Evolutionary conservation across 345 rosid species (phyloP).

Genomic region (Mercurialis annua): DNA sequence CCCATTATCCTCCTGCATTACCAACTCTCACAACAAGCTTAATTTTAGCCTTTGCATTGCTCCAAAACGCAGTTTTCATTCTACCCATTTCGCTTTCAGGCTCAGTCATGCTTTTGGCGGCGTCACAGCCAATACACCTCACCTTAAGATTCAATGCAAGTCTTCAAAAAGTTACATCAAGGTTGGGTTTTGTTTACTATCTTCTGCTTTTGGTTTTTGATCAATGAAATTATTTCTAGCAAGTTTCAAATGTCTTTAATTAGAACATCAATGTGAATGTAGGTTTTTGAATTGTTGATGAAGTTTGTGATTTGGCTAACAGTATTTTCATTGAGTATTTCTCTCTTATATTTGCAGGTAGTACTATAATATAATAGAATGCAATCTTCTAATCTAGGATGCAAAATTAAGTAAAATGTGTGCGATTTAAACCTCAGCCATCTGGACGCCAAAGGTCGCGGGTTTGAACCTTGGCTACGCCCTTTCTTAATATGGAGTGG

Average conservation of each 20-base stretch:
- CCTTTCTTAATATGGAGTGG: no score
- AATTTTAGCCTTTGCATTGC: conserved; percentile 22
- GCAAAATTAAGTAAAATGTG: background rate
- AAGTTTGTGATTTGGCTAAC: background rate
- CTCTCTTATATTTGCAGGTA: background rate
- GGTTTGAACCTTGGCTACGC: no score
- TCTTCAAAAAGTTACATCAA: conserved; percentile 21
- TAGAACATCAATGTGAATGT: background rate
- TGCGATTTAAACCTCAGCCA: background rate
- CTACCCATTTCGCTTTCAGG: conserved; percentile 34
- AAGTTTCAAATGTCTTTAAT: background rate
- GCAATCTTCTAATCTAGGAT: background rate
- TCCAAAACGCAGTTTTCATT: conserved; percentile 22
- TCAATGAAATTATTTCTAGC: background rate
- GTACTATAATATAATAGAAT: background rate
- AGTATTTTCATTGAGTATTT: background rate
- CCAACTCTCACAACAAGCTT: conserved; percentile 32
- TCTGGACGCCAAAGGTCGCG: no score
- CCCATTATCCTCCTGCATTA: conserved; percentile 43
- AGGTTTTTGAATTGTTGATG: no score
- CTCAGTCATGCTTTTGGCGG: conserved; percentile 16
- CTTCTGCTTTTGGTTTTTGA: background rate
- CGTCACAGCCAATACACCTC: conserved; percentile 22
- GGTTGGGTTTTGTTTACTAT: conserved; percentile 23
- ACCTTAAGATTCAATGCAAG: conserved; percentile 32